These are phyloP conservation scores for Rhodotorula sp. DNA, from an alignment of 1,284 basidiomycete genomes.

Conservation along the genomic window DNA sequence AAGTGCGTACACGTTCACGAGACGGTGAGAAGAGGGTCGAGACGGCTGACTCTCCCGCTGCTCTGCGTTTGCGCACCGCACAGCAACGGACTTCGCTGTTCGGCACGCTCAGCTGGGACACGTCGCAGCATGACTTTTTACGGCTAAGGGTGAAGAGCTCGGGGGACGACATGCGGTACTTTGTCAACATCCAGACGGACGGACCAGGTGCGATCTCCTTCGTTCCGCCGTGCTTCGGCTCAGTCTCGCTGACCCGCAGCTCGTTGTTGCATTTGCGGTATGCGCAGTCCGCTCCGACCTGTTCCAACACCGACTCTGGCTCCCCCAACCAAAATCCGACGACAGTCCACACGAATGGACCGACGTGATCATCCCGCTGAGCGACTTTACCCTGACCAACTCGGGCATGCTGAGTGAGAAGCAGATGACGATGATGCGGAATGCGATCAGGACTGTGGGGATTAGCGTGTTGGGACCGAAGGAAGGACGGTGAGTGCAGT, in stretches of 20 bases:
- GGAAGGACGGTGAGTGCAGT: conserved; percentile 35
- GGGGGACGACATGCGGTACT: conserved; percentile 61
- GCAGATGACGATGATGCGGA: conserved; percentile 69
- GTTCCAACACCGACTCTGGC: conserved; percentile 84
- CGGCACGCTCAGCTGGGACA: conserved; percentile 75
- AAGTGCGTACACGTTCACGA: conserved; percentile 51
- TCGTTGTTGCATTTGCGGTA: background rate
- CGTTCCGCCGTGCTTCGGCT: no score
- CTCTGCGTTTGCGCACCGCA: no score
- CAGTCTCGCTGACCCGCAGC: background rate
- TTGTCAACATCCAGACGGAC: conserved; percentile 84
- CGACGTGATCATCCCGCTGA: conserved; percentile 79
- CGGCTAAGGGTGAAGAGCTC: conserved; percentile 72
- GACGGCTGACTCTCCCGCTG: background rate
- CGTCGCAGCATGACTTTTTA: conserved; percentile 72
- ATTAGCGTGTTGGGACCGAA: conserved; percentile 68
- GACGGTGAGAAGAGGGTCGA: no score
- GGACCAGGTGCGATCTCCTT: conserved; percentile 51
- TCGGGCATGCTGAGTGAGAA: conserved; percentile 66
- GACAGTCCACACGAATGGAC: conserved; percentile 74
- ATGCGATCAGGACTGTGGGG: conserved; percentile 74
- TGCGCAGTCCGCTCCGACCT: conserved; percentile 65
- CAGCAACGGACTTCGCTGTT: conserved; percentile 63
- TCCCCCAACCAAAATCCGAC: conserved; percentile 48
- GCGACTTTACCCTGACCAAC: conserved; percentile 78